Conservation (phyloP, 768 basidiomycete species). For the Lactarius vividus region DNA sequence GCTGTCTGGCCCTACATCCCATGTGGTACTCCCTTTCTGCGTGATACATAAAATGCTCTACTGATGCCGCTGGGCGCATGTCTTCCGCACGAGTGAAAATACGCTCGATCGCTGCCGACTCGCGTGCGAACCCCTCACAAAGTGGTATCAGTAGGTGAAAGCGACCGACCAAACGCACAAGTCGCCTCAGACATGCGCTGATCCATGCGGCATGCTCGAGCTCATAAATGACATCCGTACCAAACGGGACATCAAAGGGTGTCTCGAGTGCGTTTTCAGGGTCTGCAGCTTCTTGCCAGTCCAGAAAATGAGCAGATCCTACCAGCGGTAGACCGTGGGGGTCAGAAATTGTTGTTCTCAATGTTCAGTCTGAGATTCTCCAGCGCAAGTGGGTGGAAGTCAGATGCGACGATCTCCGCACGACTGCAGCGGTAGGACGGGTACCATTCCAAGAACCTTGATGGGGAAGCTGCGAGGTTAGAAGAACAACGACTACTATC, state of each 20-base stretch:
- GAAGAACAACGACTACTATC: constrained; percentile 1
- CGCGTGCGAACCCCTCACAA: constrained; percentile 58
- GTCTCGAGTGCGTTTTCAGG: constrained; percentile 1
- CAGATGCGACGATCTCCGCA: constrained; percentile 42
- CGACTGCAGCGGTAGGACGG: constrained; percentile 26
- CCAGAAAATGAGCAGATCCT: constrained; percentile 34
- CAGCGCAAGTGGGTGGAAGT: constrained; percentile 49
- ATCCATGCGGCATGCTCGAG: constrained; percentile 48
- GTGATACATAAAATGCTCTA: constrained; percentile 44
- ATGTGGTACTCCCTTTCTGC: constrained; percentile 52
- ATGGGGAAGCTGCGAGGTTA: constrained; percentile 16
- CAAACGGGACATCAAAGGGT: constrained; percentile 41
- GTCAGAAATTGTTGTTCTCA: constrained; percentile 36
- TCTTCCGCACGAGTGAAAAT: constrained; percentile 43
- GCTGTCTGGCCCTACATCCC: constrained; percentile 42
- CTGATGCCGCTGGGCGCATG: background rate
- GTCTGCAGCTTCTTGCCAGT: constrained; percentile 39
- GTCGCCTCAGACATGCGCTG: constrained; percentile 38
- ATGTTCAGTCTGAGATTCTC: constrained; percentile 48
- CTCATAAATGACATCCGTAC: constrained; percentile 57
- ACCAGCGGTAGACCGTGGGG: constrained; percentile 28
- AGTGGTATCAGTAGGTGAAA: constrained; percentile 83
- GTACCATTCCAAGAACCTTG: constrained; percentile 1
- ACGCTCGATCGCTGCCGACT: constrained; percentile 56
- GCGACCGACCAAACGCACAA: constrained; percentile 37